Base-by-base conservation (phyloP, 352 stramenopile genomes). In the Phytopythium chamaehyphon region DNA sequence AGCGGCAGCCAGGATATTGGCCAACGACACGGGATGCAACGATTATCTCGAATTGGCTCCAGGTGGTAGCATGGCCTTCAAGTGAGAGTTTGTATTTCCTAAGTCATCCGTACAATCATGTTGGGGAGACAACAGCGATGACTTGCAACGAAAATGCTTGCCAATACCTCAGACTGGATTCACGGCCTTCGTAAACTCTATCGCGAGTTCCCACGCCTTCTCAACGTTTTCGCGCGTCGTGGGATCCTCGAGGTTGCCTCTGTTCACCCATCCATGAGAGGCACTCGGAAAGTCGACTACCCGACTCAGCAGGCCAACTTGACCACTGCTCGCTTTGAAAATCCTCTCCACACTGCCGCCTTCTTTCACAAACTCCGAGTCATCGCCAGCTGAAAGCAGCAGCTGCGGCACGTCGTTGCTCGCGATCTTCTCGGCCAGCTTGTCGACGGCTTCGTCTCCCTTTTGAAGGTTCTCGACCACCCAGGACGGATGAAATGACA, bases 261-360 rank as follows among this genome's bases (percentile, higher is more conserved):
- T 67, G 56, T 77, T 70, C 46, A 77, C 69, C 66, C 66, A 84
- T 22, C 70, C 70, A 37, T 82, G 69, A 19, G 57, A 54, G 42
- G 63, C 60, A 18, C 66, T 43, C 6, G 57, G 48, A 52, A 76
- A 83, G 51, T 73, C 56, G 6, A 72, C 28, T 9, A 69, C 61
- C 10, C 51, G 37, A 31, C 64, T 61, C 21, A 58, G 45, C 18
- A 50, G 8, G 47, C 53, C 49, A 18, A 46, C n/a, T 39, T 31
- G 15, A 15, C 21, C 35, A 1, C 3, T 24, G 26, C 42, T 51
- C 19, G 40, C 33, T 14, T 18, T 35, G 10, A 75, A 53, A 21
- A 73, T 65, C 58, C 57, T 62, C 31, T 76, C 35, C 23, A 79
- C 69, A 11, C 36, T 46, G 24, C 62, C 59, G 49, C 57, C 46